Percentiles rank a stretch among this genome's conserved stretches.
These are phyloP conservation scores for Hypoxylon sp. DNA, from an alignment of 2,329 filamentous ascomycete species.

Conservation along the genomic window DNA sequence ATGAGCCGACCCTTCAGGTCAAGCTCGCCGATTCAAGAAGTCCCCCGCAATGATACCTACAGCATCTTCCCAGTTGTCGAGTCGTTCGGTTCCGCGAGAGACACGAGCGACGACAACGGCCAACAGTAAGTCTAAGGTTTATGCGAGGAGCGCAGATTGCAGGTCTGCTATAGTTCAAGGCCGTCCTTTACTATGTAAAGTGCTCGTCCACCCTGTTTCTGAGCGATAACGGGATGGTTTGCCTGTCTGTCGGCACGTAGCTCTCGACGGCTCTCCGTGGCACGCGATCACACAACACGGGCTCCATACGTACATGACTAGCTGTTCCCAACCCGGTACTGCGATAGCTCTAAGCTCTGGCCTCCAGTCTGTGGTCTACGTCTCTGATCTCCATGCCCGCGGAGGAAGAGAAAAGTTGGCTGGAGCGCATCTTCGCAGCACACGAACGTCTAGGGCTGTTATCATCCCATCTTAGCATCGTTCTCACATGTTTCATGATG, in stretches of 20 bases:
- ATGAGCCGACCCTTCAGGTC: neutral
- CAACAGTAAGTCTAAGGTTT: neutral
- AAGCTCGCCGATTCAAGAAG: neutral
- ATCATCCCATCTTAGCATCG: conserved; percentile 17
- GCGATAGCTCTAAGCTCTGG: conserved; percentile 4
- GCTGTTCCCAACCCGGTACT: conserved; percentile 27
- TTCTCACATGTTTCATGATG: conserved; percentile 4
- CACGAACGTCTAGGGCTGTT: neutral
- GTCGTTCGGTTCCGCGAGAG: no score
- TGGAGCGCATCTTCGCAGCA: conserved; percentile 3
- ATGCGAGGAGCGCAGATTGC: neutral
- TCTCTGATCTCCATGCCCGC: neutral
- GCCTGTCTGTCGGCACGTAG: neutral
- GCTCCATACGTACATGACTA: conserved; percentile 17
- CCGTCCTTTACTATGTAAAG: neutral
- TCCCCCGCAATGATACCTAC: neutral
- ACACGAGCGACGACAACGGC: neutral
- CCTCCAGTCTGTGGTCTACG: neutral
- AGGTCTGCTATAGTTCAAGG: neutral
- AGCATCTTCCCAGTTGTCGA: neutral
- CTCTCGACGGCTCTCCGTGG: conserved; percentile 5
- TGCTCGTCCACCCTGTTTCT: neutral
- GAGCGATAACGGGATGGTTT: neutral
- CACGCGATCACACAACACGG: neutral
- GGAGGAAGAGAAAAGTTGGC: neutral